Evolutionary conservation across 2,329 filamentous ascomycete species (phyloP), one percentile per base, ranked within the genome.

Genomic region (Colletotrichum scovillei): DNA sequence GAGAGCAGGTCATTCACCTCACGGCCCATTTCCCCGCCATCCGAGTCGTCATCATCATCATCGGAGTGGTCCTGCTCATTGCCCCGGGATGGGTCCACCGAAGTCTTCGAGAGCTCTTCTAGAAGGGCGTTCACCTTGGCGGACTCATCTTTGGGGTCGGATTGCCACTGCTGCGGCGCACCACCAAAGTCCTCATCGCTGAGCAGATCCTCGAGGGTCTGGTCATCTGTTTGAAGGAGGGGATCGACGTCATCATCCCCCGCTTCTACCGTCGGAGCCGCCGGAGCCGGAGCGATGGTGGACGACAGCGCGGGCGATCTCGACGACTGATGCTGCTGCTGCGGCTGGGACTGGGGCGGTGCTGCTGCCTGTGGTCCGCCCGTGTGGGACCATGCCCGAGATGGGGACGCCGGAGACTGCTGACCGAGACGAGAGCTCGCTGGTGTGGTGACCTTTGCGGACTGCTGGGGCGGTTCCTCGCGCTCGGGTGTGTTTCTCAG

Each of bases 171-270:
- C 73, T 26, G 83, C 81, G 12, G 84, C 81, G 0, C 81, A 22
- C 19, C 81, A 22, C 19, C 59, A 32, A 30, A 26, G 26, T 80
- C 81, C 9, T 87, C 81, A 32, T 85, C 83, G 2, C 81, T 83
- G 2, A 91, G 81, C 11, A 90, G 81, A 72, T 89, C 87, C 67
- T 90, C 84, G 0, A 90, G 80, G 1, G 85, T 87, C 59, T 85
- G 81, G n/a, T 90, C 88, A 75, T 89, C 88, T 2, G 86, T 87
- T 46, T 83, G 80, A 32, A 87, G 81, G 22, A 87, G 77, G 1
- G 81, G 78, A 52, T 85, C 84, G 0, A 84, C 81, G 55, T 82
- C 79, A 0, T 81, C 79, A 0, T 81, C 79, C 0, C 53, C 35
- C 22, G 30, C 19, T 64, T 38, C 46, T 55, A n/a, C 62, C 14